phyloP scores from a whole-genome alignment of 345 rosid species.

The Rhizophora mangle region DNA sequence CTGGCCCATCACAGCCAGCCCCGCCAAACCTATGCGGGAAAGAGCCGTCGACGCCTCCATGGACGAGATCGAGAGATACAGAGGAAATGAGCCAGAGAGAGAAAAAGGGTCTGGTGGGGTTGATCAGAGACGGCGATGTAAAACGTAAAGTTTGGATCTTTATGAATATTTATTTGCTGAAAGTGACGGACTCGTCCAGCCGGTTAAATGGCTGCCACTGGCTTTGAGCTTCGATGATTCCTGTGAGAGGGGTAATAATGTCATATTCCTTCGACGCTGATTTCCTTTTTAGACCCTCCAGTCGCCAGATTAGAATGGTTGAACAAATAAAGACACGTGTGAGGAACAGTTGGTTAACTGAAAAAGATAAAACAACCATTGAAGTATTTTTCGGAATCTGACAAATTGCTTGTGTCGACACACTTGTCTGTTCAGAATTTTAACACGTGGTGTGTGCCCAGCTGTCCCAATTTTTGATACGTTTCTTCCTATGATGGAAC shows the following conservation, averaged over 20 bases:
- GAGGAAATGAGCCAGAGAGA: not conserved
- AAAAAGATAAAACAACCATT: no score
- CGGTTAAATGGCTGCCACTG: conserved; percentile 28
- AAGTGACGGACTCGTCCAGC: conserved; percentile 74
- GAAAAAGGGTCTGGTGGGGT: not conserved
- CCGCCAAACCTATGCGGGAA: conserved; percentile 86
- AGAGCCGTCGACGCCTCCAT: conserved; percentile 61
- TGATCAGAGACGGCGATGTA: not conserved
- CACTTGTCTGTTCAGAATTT: no score
- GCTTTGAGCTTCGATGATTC: conserved; percentile 31
- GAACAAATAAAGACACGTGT: not conserved
- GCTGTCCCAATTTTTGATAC: no score
- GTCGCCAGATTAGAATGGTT: not conserved
- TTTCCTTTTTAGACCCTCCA: not conserved
- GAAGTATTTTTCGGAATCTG: no score
- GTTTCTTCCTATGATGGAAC: no score
- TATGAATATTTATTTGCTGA: not conserved
- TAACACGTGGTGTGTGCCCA: no score
- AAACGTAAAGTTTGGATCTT: not conserved
- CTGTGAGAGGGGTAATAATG: conserved; percentile 11
- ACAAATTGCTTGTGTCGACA: no score
- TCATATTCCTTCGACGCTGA: conserved; percentile 15
- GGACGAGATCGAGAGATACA: conserved; percentile 1
- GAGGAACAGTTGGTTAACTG: not conserved
- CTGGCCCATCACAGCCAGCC: conserved; percentile 99